phyloP scores from a whole-genome alignment of 2,329 filamentous ascomycete genomes.

The Xenosphaeropsis pyriputrescens region DNA sequence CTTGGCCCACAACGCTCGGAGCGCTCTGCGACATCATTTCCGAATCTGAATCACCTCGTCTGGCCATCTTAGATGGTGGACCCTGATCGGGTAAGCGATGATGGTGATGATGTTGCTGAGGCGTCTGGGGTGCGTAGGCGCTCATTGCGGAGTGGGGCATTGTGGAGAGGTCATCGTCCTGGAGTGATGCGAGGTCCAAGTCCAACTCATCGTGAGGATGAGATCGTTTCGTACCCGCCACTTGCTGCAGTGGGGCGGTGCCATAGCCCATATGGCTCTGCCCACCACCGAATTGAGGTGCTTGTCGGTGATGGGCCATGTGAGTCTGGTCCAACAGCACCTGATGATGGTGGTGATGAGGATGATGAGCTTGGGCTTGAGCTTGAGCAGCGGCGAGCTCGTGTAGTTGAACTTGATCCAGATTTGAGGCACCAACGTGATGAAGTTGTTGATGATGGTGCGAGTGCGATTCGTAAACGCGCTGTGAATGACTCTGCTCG shows the following conservation, averaged over 20 bases:
- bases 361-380: constrained; percentile 24
- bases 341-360: constrained; percentile 34
- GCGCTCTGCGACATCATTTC: constrained; percentile 39
- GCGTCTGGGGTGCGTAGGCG: constrained; percentile 20
- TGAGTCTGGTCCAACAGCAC: constrained; percentile 41
- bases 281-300: constrained; percentile 34
- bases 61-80: constrained; percentile 52
- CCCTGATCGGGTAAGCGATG: constrained; percentile 65
- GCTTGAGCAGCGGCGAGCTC: constrained; percentile 30
- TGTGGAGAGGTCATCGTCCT: constrained; percentile 22
- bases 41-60: constrained; percentile 36
- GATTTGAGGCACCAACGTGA: constrained; percentile 15
- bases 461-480: constrained; percentile 40
- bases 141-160: constrained; percentile 38
- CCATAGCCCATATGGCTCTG: constrained; percentile 34
- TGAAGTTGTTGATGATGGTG: constrained; percentile 19
- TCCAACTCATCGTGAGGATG: constrained; percentile 42
- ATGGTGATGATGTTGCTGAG: constrained; percentile 42
- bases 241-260: constrained; percentile 14
- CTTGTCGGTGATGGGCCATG: constrained; percentile 32
- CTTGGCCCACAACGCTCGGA: constrained; percentile 75
- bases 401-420: constrained; percentile 13
- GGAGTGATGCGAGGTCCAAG: constrained; percentile 25
- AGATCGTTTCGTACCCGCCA: constrained; percentile 28
- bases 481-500: constrained; percentile 48